phyloP scores from a whole-genome alignment of 257 asterid genomes.

The Euphrasia confusa region DNA sequence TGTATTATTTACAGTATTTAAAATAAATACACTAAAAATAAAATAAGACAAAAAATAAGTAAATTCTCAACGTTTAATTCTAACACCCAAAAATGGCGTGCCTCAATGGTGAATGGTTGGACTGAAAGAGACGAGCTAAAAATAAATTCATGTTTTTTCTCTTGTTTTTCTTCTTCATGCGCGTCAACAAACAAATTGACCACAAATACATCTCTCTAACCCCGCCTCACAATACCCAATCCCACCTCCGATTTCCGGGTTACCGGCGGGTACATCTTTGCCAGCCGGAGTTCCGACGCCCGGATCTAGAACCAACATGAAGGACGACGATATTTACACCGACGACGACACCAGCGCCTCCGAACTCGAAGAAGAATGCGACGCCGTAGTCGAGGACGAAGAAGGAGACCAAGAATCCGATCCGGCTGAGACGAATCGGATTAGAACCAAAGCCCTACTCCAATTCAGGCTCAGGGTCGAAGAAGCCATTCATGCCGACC shows the following conservation, averaged over 20 bases:
- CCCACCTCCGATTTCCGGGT: too few species aligned
- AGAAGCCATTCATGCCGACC: constrained; percentile 50
- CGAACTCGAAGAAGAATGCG: constrained; percentile 18
- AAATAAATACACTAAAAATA: too few species aligned
- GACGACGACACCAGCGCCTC: constrained; percentile 13
- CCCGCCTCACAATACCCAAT: too few species aligned
- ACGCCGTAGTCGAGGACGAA: background rate
- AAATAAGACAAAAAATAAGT: background rate
- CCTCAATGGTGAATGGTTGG: constrained; percentile 9
- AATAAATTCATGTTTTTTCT: constrained; percentile 16
- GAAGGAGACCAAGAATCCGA: constrained; percentile 27
- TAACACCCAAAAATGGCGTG: constrained; percentile 25
- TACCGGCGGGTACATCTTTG: too few species aligned
- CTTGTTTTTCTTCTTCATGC: background rate
- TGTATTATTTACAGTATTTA: too few species aligned
- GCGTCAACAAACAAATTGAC: background rate
- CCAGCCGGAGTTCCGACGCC: constrained; percentile 28
- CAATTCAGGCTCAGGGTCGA: constrained; percentile 55
- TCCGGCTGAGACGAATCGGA: constrained; percentile 21
- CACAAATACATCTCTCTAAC: too few species aligned
- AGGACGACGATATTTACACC: constrained; percentile 32
- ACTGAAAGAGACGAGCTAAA: background rate
- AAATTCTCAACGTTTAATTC: constrained; percentile 2
- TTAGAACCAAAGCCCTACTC: constrained; percentile 33
- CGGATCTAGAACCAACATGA: constrained; percentile 14